Percentiles rank a stretch among this genome's conserved stretches.
Evolutionary conservation across 2,329 filamentous ascomycete species (phyloP).

Genomic region (Penicillium frequentans): DNA sequence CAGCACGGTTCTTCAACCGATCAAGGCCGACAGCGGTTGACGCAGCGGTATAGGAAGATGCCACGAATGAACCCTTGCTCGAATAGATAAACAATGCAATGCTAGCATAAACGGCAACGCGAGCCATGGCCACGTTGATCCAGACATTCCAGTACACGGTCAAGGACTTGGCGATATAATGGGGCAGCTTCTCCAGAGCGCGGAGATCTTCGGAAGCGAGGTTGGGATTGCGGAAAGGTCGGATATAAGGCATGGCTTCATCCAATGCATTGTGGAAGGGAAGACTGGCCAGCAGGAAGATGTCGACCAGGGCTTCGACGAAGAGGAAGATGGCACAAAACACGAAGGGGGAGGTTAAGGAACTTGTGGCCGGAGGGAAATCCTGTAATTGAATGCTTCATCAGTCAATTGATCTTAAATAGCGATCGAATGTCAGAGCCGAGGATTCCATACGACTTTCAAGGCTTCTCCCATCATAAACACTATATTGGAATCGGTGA

Average conservation of each 20-base stretch:
- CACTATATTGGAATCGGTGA: constrained; percentile 79
- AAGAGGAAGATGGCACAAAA: constrained; percentile 69
- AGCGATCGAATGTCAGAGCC: background rate
- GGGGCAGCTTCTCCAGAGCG: constrained; percentile 18
- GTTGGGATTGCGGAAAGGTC: constrained; percentile 23
- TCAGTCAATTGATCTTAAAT: background rate
- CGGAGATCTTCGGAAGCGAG: constrained; percentile 25
- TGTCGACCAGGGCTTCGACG: constrained; percentile 63
- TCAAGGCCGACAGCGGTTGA: constrained; percentile 52
- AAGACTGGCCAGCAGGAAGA: constrained; percentile 57
- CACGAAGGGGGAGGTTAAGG: constrained; percentile 64
- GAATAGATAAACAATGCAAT: constrained; percentile 41
- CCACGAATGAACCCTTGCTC: constrained; percentile 21
- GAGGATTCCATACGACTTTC: constrained; percentile 62
- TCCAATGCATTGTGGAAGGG: constrained; percentile 67
- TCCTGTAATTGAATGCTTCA: constrained; percentile 27
- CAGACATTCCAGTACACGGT: constrained; percentile 42
- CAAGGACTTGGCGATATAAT: constrained; percentile 25
- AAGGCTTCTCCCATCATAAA: constrained; percentile 80
- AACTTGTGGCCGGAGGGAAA: constrained; percentile 65
- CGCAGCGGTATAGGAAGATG: constrained; percentile 19
- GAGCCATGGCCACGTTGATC: constrained; percentile 34
- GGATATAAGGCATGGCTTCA: constrained; percentile 52
- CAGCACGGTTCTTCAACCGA: constrained; percentile 75
- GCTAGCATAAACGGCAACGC: constrained; percentile 38